A percentile compares a stretch with the other conserved stretches of the same genome.
These are phyloP conservation scores for Syzygium malaccense DNA, from an alignment of 441 rosid species.

Conservation along the genomic window DNA sequence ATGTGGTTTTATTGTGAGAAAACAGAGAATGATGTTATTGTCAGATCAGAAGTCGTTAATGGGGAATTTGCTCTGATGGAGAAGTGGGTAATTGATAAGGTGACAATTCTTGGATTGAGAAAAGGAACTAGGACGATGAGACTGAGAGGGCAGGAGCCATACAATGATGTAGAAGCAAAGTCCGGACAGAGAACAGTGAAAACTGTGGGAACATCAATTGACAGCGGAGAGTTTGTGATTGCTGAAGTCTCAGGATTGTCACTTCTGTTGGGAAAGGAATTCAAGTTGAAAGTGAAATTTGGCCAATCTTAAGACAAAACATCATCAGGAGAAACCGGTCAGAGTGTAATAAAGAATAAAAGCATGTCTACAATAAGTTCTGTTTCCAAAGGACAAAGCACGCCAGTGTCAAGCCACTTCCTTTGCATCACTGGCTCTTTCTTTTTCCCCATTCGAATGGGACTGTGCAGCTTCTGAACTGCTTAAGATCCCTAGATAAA, in stretches of 20 bases:
- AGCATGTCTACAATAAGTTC: not conserved
- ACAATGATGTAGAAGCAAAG: not conserved
- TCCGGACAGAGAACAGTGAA: not conserved
- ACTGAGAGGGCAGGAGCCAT: not conserved
- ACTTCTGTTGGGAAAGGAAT: not conserved
- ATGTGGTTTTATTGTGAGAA: slow-evolving; percentile 29
- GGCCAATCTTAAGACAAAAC: not conserved
- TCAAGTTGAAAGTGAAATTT: not conserved
- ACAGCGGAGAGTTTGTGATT: not conserved
- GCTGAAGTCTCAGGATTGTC: not conserved
- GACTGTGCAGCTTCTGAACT: not conserved
- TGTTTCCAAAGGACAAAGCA: not conserved
- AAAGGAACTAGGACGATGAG: not conserved
- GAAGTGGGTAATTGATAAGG: slow-evolving; percentile 49
- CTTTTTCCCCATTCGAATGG: not conserved
- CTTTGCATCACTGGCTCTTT: not conserved
- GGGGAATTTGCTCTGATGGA: slow-evolving; percentile 44
- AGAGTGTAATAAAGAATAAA: not conserved
- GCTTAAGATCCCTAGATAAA: not conserved
- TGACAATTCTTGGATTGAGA: slow-evolving; percentile 45
- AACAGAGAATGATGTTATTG: slow-evolving; percentile 7
- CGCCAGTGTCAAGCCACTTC: not conserved
- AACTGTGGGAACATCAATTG: not conserved
- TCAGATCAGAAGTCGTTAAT: slow-evolving; percentile 39
- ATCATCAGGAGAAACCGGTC: not conserved